Percentiles rank a stretch among this genome's conserved stretches.
These are phyloP conservation scores for Eucalyptus paniculata DNA, from an alignment of 345 rosid species.

Conservation along the genomic window DNA sequence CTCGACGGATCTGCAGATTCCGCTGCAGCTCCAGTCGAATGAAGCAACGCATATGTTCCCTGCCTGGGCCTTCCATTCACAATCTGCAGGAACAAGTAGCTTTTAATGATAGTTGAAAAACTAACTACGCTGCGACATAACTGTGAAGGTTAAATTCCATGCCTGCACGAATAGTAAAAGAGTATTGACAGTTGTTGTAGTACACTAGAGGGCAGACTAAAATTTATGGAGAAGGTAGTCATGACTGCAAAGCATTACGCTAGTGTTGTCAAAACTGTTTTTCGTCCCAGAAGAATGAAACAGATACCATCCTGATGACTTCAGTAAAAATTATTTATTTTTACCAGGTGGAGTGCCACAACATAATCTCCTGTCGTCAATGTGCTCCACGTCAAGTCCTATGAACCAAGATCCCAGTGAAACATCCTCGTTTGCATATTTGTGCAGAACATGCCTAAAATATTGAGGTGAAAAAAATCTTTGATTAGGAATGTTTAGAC, in stretches of 20 bases:
- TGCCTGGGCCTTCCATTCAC: slow-evolving; percentile 98
- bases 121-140: neutral
- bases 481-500: neutral
- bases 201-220: neutral
- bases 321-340: neutral
- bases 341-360: slow-evolving; percentile 99
- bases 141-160: neutral
- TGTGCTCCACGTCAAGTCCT: slow-evolving; percentile 84
- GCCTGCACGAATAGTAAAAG: neutral
- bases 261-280: neutral
- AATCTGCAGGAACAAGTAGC: slow-evolving; percentile 33
- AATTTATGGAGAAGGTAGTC: neutral
- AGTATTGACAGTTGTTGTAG: neutral
- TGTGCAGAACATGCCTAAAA: slow-evolving; percentile 87
- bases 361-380: slow-evolving; percentile 89
- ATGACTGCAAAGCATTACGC: neutral
- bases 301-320: neutral
- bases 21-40: slow-evolving; percentile 96
- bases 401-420: slow-evolving; percentile 97
- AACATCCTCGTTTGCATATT: slow-evolving; percentile 95
- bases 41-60: slow-evolving; percentile 95
- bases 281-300: neutral
- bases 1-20: slow-evolving; percentile 84
- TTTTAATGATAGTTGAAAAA: neutral
- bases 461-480: neutral